Evolutionary conservation across 140 eudicot species (phyloP).

Genomic region (Oenanthe javanica): DNA sequence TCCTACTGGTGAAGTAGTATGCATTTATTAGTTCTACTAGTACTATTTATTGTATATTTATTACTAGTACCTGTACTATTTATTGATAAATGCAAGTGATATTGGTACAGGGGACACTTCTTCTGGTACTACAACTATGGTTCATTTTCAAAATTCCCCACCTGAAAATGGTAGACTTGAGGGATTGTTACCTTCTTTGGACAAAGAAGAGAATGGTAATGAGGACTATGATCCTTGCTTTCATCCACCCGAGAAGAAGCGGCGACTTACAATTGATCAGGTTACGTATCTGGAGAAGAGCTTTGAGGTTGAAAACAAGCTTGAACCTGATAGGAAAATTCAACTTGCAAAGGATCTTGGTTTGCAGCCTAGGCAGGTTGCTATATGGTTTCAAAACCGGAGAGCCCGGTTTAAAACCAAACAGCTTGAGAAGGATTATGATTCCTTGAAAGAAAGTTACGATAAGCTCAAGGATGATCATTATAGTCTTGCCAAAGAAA

Average conservation of each 20-base stretch:
- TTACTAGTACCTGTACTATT: neutral
- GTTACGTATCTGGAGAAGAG: slow-evolving; percentile 68
- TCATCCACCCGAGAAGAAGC: slow-evolving; percentile 65
- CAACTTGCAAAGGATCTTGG: slow-evolving; percentile 78
- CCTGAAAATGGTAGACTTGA: slow-evolving; percentile 23
- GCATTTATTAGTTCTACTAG: neutral
- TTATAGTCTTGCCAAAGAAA: slow-evolving; percentile 46
- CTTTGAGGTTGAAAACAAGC: slow-evolving; percentile 80
- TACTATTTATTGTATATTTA: neutral
- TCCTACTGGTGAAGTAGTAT: neutral
- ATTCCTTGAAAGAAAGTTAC: slow-evolving; percentile 46
- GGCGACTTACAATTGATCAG: slow-evolving; percentile 54
- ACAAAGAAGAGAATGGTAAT: slow-evolving; percentile 36
- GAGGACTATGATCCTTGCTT: slow-evolving; percentile 44
- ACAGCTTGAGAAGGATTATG: slow-evolving; percentile 72
- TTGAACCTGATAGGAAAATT: slow-evolving; percentile 74
- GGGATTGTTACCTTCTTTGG: slow-evolving; percentile 23
- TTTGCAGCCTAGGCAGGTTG: slow-evolving; percentile 84
- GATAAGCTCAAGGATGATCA: slow-evolving; percentile 55
- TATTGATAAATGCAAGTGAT: neutral
- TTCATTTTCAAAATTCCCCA: slow-evolving; percentile 26
- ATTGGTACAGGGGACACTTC: slow-evolving; percentile 5
- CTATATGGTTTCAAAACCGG: slow-evolving; percentile 90
- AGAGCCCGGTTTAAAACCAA: slow-evolving; percentile 72
- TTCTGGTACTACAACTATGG: slow-evolving; percentile 39